Evolutionary conservation across 2,329 filamentous ascomycete species (phyloP).

Genomic region (Sporothrix pallida): DNA sequence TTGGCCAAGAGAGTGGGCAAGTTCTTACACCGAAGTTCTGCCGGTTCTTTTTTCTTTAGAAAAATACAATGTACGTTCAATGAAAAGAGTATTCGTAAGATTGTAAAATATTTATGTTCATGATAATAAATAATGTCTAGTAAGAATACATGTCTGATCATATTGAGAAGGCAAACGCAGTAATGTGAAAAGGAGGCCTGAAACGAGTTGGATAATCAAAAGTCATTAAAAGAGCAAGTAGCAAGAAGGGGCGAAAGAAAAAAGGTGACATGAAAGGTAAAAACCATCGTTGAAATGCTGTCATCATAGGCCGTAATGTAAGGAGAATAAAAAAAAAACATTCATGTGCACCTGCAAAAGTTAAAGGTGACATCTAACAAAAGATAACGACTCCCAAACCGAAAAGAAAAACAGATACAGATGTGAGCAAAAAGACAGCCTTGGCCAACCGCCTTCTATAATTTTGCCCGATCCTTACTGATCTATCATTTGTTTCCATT

Average conservation of each 20-base stretch:
- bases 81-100: not conserved
- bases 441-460: not conserved
- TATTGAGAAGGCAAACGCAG: not conserved
- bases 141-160: not conserved
- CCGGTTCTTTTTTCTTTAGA: no score
- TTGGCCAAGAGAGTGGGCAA: not conserved
- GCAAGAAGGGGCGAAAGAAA: not conserved
- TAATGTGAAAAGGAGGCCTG: not conserved
- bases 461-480: not conserved
- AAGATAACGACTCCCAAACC: not conserved
- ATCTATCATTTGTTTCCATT: no score
- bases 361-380: no score
- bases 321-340: not conserved
- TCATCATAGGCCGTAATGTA: conserved; percentile 6
- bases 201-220: not conserved
- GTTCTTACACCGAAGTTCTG: no score
- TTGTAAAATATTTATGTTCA: not conserved
- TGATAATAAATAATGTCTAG: not conserved
- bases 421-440: no score
- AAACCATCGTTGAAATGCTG: conserved; percentile 19
- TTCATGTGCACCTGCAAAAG: not conserved
- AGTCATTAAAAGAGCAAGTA: not conserved
- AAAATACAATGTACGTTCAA: not conserved
- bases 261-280: not conserved
- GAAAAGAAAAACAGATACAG: not conserved